These are phyloP conservation scores for Chamaenerion angustifolium DNA, from an alignment of 345 rosid species.

Conservation along the genomic window DNA sequence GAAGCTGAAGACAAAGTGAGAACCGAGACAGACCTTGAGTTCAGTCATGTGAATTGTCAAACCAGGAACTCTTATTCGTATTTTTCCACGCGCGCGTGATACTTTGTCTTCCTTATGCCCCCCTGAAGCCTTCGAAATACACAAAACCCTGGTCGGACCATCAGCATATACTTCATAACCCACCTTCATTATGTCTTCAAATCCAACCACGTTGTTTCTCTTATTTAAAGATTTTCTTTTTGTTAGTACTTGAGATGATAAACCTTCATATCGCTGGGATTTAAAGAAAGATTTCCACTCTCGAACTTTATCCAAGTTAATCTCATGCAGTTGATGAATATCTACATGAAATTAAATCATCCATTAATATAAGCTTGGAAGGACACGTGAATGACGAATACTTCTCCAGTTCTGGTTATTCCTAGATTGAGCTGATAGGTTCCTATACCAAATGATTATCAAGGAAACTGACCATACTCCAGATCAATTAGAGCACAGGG, in stretches of 20 bases:
- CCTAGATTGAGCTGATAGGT: no score
- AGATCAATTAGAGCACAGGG: no score
- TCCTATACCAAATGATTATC: no score
- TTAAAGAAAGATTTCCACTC: constrained; percentile 80
- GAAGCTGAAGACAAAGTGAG: constrained; percentile 2
- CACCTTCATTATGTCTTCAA: constrained; percentile 35
- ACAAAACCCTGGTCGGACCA: constrained; percentile 71
- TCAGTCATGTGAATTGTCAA: constrained; percentile 64
- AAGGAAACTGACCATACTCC: no score
- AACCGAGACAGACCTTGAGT: constrained; percentile 47
- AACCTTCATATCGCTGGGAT: constrained; percentile 31
- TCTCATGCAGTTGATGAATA: constrained; percentile 52
- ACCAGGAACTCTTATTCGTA: constrained; percentile 50
- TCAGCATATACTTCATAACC: constrained; percentile 94
- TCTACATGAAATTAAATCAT: constrained; percentile 27
- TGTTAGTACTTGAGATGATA: constrained; percentile 37
- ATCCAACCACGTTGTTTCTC: constrained; percentile 24
- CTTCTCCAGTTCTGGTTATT: no score
- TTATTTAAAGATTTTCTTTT: constrained; percentile 26
- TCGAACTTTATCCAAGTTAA: constrained; percentile 87
- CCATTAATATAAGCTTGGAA: constrained; percentile 4
- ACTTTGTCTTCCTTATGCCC: constrained; percentile 26
- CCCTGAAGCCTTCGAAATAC: constrained; percentile 54
- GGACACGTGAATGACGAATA: neutral
- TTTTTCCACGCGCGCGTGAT: constrained; percentile 37